Evolutionary conservation across 345 rosid species (phyloP), one percentile per base, ranked within the genome.

Genomic region (Excoecaria agallocha): DNA sequence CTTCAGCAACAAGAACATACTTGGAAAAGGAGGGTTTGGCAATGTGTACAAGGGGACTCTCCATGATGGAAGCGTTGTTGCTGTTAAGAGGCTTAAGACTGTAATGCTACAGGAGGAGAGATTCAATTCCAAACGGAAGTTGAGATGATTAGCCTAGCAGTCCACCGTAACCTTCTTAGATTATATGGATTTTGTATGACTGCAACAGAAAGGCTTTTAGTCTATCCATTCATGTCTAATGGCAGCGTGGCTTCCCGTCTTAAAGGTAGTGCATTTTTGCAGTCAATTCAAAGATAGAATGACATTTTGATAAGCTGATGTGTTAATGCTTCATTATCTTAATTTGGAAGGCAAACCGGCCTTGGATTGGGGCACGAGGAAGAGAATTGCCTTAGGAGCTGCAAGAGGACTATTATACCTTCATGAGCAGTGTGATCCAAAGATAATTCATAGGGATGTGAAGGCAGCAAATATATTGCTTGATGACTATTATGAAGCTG

Each of bases 351-450:
- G 90, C 17, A 88, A 88, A 76, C 92, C 91, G 4, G 89, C 84
- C 52, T 82, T 95, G 85, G 98, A 92, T 78, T 95, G 99, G 99
- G 82, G 89, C 74, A 91, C 93, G 8, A 81, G 99, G 87, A 93
- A 92, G 87, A 85, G 89, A 75, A 90, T 95, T 64, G 94, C 98
- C n/a, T 66, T 95, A 22, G 99, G 99, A 84, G 95, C 99, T 38
- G 98, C 86, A 25, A 79, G 99, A 72, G 99, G 99, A 72, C 87
- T 95, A 43, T 76, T 93, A 35, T 95, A 95, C 79, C 91, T 95
- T 68, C 99, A 95, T 12, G 99, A 95, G 78, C 99, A 94, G 67
- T 95, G 99, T 62, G 97, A 92, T 83, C 99, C 99, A 6, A 95
- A 95, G 83, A 95, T 95, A 54, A 95, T 95, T 61, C 99, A 95